Base-by-base conservation (phyloP, 208 protist genomes). In the Leishmania tropica region DNA sequence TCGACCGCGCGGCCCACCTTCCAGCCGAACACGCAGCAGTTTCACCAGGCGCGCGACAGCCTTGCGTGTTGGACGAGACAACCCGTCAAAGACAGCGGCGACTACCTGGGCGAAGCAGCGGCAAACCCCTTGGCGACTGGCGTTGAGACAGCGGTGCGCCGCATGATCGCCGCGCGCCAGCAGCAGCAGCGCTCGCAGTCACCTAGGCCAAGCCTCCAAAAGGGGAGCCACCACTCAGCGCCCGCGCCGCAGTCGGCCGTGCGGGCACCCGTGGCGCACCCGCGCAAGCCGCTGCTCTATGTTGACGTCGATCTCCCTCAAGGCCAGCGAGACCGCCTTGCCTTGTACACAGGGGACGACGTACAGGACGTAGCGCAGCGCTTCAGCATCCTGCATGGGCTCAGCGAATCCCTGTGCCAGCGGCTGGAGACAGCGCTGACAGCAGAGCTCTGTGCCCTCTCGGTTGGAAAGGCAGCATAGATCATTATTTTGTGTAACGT, bases 91-190 rank as follows among this genome's bases (percentile, higher is more conserved):
- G 37, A 62, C 31, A 78, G 40, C 62, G n/a, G 35, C 64, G 21
- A 1, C 62, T 10, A 65, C 62, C 75, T 45, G 28, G 65, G n/a
- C 42, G 10, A 58, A 31, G 58, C 74, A 74, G 8, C 75, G 31
- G 35, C 21, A 65, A 47, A 56, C 8, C 76, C 89, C 2, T 17
- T 73, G 42, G 8, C 42, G 68, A 17, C 83, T 13, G 82, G 85
- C 47, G 88, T 91, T 70, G 89, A 90, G 75, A 85, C 88, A 47
- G 87, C 89, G 1, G 89, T 93, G 81, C 85, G 83, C 42, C 89
- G 89, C 68, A 87, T 93, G 85, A 81, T 88, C 51, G 74, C 83
- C n/a, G 89, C 85, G 28, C 82, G 82, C 19, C 81, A 81, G 71
- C 82, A 76, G 45, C 76, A 65, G n/a, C 65, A 81, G 31, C 19